phyloP scores from a whole-genome alignment of 169 alveolate species.

The Ichthyophthirius multifiliis region DNA sequence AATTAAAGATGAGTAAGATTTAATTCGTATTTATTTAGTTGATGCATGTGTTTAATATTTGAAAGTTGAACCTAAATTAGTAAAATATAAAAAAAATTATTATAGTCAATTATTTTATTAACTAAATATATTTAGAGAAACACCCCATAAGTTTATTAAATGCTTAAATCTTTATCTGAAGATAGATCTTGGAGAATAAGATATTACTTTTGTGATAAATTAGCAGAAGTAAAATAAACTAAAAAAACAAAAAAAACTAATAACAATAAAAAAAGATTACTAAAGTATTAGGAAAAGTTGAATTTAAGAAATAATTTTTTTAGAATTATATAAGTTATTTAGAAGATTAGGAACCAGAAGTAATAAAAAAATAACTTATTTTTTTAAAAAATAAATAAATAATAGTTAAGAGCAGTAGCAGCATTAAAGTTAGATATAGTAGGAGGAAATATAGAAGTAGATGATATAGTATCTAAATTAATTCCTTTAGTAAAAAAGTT shows the following conservation, averaged over 20 bases:
- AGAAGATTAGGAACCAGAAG: conserved; percentile 72
- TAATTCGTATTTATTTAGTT: conserved; percentile 67
- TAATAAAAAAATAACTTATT: conserved; percentile 23
- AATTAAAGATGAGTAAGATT: conserved; percentile 65
- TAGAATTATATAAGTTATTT: conserved; percentile 43
- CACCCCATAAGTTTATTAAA: conserved; percentile 21
- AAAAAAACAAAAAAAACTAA: not conserved
- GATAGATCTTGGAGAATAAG: conserved; percentile 76
- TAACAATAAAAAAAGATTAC: conserved; percentile 19
- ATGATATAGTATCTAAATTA: conserved; percentile 53
- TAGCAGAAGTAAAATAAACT: conserved; percentile 37
- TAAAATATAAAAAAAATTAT: not conserved
- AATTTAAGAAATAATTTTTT: conserved; percentile 40
- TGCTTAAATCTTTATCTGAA: conserved; percentile 53
- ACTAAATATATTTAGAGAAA: not conserved
- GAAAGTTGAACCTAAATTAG: not conserved
- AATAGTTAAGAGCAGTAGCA: conserved; percentile 58
- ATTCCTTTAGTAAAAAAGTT: conserved; percentile 68
- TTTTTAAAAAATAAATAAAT: no score
- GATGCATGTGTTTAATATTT: conserved; percentile 51
- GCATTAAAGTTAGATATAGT: conserved; percentile 65
- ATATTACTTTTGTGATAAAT: conserved; percentile 62
- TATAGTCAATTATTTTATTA: not conserved
- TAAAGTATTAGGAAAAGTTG: conserved; percentile 45
- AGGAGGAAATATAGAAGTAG: conserved; percentile 49